phyloP scores from a whole-genome alignment of 1,284 basidiomycete genomes.

The Ustilago bromivora region DNA sequence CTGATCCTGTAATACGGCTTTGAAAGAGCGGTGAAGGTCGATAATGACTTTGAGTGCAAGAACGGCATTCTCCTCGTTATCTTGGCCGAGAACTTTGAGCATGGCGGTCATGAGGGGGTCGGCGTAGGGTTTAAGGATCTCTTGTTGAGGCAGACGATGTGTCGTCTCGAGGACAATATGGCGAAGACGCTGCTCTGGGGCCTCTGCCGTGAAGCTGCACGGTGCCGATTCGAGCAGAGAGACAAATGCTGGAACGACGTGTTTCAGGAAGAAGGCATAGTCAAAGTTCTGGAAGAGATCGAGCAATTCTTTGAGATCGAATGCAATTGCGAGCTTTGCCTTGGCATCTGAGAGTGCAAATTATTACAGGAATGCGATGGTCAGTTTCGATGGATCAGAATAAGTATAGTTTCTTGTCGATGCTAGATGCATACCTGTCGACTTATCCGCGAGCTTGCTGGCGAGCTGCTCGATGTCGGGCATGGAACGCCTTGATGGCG shows the following conservation, averaged over 20 bases:
- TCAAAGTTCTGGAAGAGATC: constrained; percentile 73
- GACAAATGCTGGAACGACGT: constrained; percentile 80
- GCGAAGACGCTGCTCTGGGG: constrained; percentile 79
- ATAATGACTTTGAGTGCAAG: constrained; percentile 92
- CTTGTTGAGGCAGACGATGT: constrained; percentile 86
- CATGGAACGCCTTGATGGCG: constrained; percentile 40
- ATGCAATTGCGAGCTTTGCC: constrained; percentile 52
- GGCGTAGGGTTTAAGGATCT: constrained; percentile 80
- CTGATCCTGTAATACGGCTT: constrained; percentile 77
- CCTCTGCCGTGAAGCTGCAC: constrained; percentile 81
- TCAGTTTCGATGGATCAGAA: neutral
- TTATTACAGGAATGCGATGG: neutral
- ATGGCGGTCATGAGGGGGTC: constrained; percentile 78
- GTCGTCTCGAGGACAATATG: constrained; percentile 73
- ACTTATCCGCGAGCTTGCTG: constrained; percentile 43
- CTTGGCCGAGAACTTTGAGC: constrained; percentile 84
- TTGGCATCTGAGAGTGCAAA: constrained; percentile 41
- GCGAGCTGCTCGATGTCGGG: constrained; percentile 52
- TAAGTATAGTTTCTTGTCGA: neutral
- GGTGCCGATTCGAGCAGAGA: constrained; percentile 83
- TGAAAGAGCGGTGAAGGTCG: constrained; percentile 75
- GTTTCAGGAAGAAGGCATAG: constrained; percentile 76
- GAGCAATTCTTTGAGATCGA: constrained; percentile 64
- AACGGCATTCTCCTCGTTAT: constrained; percentile 96
- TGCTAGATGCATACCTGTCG: constrained; percentile 24